Percentiles rank a stretch among this genome's conserved stretches.
Conservation (phyloP, 495 filamentous ascomycete genomes). For the Letharia lupina region DNA sequence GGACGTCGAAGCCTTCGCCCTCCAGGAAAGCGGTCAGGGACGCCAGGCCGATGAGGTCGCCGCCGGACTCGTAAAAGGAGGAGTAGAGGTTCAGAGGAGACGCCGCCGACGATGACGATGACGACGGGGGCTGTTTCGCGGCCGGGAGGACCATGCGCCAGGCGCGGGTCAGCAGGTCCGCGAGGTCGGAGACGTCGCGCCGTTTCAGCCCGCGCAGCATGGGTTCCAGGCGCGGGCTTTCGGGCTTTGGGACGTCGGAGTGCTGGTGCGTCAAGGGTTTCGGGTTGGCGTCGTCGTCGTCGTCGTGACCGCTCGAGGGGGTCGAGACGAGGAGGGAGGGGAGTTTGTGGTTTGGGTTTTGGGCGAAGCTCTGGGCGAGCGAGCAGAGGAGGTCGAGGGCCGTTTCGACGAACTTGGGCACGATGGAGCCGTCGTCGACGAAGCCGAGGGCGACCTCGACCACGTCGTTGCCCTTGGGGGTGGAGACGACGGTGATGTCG, state of each 20-base stretch:
- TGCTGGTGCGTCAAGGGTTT: constrained; percentile 20
- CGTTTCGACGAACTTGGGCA: constrained; percentile 34
- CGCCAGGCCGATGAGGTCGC: constrained; percentile 46
- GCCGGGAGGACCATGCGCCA: constrained; percentile 45
- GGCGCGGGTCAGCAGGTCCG: constrained; percentile 39
- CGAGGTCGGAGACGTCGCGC: constrained; percentile 40
- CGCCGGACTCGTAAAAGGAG: constrained; percentile 46
- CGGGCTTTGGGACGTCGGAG: constrained; percentile 29
- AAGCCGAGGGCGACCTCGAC: constrained; percentile 41
- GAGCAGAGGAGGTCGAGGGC: constrained; percentile 45
- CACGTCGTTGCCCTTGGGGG: constrained; percentile 33
- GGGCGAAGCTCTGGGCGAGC: constrained; percentile 37
- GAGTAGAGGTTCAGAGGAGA: constrained; percentile 36
- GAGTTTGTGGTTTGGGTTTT: constrained; percentile 31
- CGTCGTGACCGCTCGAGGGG: constrained; percentile 22
- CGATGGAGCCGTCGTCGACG: constrained; percentile 38
- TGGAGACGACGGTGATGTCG: constrained; percentile 44
- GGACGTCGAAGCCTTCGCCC: constrained; percentile 39
- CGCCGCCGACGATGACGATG: constrained; percentile 1
- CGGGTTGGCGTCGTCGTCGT: constrained; percentile 23
- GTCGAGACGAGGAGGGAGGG: constrained; percentile 28
- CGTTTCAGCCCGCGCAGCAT: constrained; percentile 38
- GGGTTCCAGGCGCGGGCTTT: constrained; percentile 29
- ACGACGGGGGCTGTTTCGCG: background rate
- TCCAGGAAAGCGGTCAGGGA: constrained; percentile 41